Base-by-base conservation (phyloP, 768 basidiomycete genomes). In the Leccinum boreale region DNA sequence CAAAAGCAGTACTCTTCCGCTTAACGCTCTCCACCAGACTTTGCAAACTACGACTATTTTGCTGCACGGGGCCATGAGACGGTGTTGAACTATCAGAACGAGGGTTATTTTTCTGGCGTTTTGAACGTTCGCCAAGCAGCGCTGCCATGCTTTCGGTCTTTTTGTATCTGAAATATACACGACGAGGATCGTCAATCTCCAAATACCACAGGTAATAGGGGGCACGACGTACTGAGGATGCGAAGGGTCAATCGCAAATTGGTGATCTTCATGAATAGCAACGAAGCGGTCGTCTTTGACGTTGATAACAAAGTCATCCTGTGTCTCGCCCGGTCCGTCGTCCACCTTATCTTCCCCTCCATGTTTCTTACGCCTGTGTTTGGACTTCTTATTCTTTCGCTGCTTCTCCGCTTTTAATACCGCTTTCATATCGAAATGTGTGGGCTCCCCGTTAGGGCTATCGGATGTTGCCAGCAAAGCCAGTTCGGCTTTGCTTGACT, bases 221-320 rank as follows among this genome's bases (percentile, higher is more conserved):
- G 56, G 7, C 29, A 23, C 0, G 17, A 80, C 94, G 62, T 68
- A 97, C 96, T 87, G 91, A 70, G 96, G 94, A 74, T 98, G 91
- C 53, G 85, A 90, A 19, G 97, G 96, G 72, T 99, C 97, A 62
- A 99, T 94, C 0, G 96, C 95, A 62, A 92, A 98, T 31, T 87
- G 83, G 65, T 92, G 86, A 67, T 98, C 89, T 64, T 97, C 92
- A 65, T 94, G 90, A 46, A 98, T 68, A 21, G 82, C 87, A 68
- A 84, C 84, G 80, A 98, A 98, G 15, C 97, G 87, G 10, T 87
- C 83, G 67, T 99, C 97, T 64, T 82, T 81, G 59, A 94, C 85
- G 68, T 99, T 79, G 65, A 98, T 85, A 45, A 78, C 71, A 71
- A 98, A 98, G 58, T 86, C 84, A 52, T 87, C 86, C 68, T 96